A percentile compares a stretch with the other conserved stretches of the same genome.
Conservation (phyloP, 352 stramenopile species). For the Phytophthora sp. region DNA sequence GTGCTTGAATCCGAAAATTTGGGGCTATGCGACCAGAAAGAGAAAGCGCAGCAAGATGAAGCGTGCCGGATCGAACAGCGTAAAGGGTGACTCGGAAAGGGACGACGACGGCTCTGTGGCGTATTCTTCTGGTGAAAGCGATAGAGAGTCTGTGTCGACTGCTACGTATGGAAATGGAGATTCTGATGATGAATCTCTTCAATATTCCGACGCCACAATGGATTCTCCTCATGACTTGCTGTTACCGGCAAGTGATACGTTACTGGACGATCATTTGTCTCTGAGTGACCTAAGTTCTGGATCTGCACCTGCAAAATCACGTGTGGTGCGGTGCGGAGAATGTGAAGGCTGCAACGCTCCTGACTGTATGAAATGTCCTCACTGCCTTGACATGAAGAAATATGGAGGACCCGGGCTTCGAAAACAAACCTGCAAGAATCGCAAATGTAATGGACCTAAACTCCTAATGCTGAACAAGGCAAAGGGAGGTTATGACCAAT, state of each 20-base stretch:
- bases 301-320: constrained; percentile 47
- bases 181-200: constrained; percentile 36
- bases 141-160: constrained; percentile 51
- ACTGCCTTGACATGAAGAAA: constrained; percentile 89
- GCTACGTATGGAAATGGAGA: constrained; percentile 32
- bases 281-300: constrained; percentile 45
- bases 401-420: constrained; percentile 78
- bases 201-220: constrained; percentile 37
- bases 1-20: constrained; percentile 75
- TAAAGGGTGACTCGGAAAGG: constrained; percentile 44
- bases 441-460: constrained; percentile 78
- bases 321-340: constrained; percentile 79
- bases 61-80: constrained; percentile 20
- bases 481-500: constrained; percentile 59
- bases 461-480: constrained; percentile 72
- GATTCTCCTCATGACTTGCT: constrained; percentile 48
- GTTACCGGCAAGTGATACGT: constrained; percentile 42
- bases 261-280: constrained; percentile 45
- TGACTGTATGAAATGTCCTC: constrained; percentile 79
- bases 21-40: constrained; percentile 54
- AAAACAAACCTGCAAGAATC: constrained; percentile 85
- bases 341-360: constrained; percentile 71
- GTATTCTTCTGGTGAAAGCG: constrained; percentile 66
- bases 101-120: constrained; percentile 51
- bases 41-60: constrained; percentile 44